Evolutionary conservation across 1,284 basidiomycete species (phyloP).

Genomic region (Fomitopsis betulina): DNA sequence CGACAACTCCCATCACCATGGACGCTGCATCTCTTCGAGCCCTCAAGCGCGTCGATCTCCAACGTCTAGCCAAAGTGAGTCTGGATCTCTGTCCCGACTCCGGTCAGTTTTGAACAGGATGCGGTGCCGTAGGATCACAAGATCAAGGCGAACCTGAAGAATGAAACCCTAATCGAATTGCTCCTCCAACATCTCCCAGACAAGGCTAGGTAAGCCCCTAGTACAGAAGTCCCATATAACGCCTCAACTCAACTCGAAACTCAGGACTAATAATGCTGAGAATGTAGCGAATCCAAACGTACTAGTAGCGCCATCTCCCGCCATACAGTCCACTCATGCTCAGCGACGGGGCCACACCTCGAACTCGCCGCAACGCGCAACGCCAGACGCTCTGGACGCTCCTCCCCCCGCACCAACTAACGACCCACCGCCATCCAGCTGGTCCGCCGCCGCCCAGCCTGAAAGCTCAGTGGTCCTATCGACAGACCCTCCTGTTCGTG

Average conservation of each 20-base stretch:
- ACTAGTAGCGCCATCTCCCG: neutral
- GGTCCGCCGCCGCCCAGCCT: too few species aligned
- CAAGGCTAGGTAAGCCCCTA: neutral
- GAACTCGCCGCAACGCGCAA: too few species aligned
- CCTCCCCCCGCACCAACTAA: too few species aligned
- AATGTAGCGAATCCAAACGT: too few species aligned
- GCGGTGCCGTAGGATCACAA: neutral
- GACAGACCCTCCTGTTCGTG: too few species aligned
- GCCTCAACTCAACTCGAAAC: neutral
- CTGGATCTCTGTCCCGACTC: neutral
- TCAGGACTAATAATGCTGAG: neutral
- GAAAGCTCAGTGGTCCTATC: too few species aligned
- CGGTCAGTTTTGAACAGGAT: neutral
- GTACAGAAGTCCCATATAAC: too few species aligned
- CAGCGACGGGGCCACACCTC: too few species aligned
- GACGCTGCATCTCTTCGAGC: neutral
- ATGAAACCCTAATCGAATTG: neutral
- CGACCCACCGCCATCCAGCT: too few species aligned
- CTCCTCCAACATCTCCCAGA: neutral
- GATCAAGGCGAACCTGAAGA: constrained; percentile 4
- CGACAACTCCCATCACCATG: neutral
- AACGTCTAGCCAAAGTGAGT: constrained; percentile 1
- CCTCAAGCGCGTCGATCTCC: neutral
- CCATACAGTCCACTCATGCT: neutral
- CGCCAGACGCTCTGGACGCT: too few species aligned